Conservation (phyloP, 257 asterid genomes). For the Misopates orontium region DNA sequence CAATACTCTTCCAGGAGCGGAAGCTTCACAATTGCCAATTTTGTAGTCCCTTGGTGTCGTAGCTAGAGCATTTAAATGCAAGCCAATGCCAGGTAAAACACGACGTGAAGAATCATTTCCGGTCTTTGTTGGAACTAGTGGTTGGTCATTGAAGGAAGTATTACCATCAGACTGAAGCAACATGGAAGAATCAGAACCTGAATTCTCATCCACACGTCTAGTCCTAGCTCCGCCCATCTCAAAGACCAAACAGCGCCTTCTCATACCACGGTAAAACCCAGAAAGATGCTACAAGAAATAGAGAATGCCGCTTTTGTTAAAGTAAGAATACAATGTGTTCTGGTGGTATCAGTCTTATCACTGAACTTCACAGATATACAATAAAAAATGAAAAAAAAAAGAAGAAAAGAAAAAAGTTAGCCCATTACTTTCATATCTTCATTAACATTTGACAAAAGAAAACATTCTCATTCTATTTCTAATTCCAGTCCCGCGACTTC, state of each 20-base stretch:
- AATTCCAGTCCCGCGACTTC: neutral
- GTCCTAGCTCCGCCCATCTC: constrained; percentile 73
- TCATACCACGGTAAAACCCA: constrained; percentile 81
- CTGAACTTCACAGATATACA: too few relatives aligned
- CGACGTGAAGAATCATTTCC: constrained; percentile 47
- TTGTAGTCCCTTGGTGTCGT: constrained; percentile 64
- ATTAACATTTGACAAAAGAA: too few relatives aligned
- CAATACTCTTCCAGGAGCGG: constrained; percentile 54
- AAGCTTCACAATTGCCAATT: constrained; percentile 49
- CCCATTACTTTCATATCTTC: too few relatives aligned
- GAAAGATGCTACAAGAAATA: constrained; percentile 55
- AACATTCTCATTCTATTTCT: too few relatives aligned
- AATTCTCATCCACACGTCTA: constrained; percentile 52
- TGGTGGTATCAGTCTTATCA: neutral
- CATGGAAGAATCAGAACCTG: constrained; percentile 44
- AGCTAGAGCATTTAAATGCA: constrained; percentile 89
- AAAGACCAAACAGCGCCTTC: constrained; percentile 87
- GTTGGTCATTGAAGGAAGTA: constrained; percentile 37
- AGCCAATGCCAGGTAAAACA: constrained; percentile 80
- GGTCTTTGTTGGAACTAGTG: constrained; percentile 29
- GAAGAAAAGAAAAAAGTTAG: too few relatives aligned
- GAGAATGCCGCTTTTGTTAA: constrained; percentile 3
- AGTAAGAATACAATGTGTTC: neutral
- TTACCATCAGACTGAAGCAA: constrained; percentile 42
- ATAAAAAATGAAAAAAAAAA: too few relatives aligned